A percentile compares a stretch with the other conserved stretches of the same genome.
Evolutionary conservation across 352 stramenopile genomes (phyloP).

Genomic region (Bremia lactucae): DNA sequence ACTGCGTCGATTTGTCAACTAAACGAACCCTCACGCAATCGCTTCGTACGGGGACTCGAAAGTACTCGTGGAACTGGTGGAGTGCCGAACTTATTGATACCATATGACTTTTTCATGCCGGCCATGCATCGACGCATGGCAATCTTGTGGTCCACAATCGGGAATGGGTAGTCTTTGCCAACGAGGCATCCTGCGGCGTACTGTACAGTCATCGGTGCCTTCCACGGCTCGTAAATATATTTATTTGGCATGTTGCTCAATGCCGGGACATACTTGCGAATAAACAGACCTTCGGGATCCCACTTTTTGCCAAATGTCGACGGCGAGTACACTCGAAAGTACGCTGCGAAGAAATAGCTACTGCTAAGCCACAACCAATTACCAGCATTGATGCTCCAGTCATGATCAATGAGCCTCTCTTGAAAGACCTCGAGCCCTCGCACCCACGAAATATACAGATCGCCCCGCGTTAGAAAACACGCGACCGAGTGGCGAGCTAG

Average conservation of each 20-base stretch:
- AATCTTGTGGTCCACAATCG: constrained; percentile 91
- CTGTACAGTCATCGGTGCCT: constrained; percentile 85
- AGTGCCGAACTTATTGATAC: constrained; percentile 21
- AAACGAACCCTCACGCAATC: constrained; percentile 24
- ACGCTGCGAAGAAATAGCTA: constrained; percentile 94
- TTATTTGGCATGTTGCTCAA: constrained; percentile 88
- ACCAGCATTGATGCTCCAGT: constrained; percentile 95
- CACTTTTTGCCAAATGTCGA: constrained; percentile 94
- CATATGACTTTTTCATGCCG: constrained; percentile 87
- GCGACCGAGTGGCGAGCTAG: constrained; percentile 91
- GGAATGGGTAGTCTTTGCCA: constrained; percentile 90
- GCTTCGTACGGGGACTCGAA: constrained; percentile 19
- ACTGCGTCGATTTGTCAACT: constrained; percentile 23
- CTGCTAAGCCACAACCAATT: constrained; percentile 97
- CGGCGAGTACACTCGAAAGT: constrained; percentile 95
- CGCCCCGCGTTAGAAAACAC: constrained; percentile 97
- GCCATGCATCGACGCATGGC: constrained; percentile 86
- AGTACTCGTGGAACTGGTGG: constrained; percentile 9
- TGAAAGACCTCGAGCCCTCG: constrained; percentile 88
- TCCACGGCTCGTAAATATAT: constrained; percentile 98
- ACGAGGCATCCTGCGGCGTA: constrained; percentile 75
- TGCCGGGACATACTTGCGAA: constrained; percentile 88
- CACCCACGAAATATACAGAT: constrained; percentile 94
- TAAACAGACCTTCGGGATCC: constrained; percentile 87
- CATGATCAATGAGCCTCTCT: constrained; percentile 90